These are phyloP conservation scores for Aspergillus haitiensis DNA, from an alignment of 495 filamentous ascomycete species.

Conservation along the genomic window DNA sequence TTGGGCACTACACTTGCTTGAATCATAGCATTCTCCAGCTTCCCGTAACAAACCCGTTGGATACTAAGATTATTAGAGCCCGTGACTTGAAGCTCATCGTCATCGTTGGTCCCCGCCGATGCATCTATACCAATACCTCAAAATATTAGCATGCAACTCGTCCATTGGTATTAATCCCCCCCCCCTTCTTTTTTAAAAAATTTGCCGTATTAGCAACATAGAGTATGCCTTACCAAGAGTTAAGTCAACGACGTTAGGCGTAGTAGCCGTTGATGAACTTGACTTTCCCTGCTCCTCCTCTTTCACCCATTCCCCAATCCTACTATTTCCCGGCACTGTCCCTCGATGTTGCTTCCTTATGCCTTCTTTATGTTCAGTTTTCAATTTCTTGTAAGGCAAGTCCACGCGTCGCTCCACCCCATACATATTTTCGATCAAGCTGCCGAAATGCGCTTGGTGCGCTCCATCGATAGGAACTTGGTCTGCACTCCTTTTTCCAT, in stretches of 20 bases:
- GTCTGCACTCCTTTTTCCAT: constrained; percentile 32
- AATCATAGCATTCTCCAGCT: constrained; percentile 66
- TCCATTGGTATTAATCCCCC: neutral
- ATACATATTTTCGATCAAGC: constrained; percentile 67
- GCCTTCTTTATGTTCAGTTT: constrained; percentile 47
- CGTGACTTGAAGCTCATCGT: constrained; percentile 47
- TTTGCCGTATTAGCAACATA: neutral
- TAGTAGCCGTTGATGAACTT: constrained; percentile 20
- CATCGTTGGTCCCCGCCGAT: constrained; percentile 29
- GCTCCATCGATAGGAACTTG: constrained; percentile 30
- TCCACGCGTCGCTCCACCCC: constrained; percentile 64
- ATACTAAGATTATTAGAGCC: constrained; percentile 44
- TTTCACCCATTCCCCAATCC: constrained; percentile 65
- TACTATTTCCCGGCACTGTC: constrained; percentile 48
- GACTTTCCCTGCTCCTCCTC: constrained; percentile 49
- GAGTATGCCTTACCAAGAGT: constrained; percentile 49
- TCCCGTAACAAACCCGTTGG: constrained; percentile 83
- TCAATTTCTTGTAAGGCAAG: constrained; percentile 66
- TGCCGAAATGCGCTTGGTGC: constrained; percentile 28
- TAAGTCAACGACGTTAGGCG: constrained; percentile 59
- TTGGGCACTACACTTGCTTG: constrained; percentile 69
- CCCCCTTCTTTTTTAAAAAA: too few species aligned
- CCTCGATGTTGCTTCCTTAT: constrained; percentile 34
- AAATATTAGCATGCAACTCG: neutral
- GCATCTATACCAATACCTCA: constrained; percentile 19